phyloP scores from a whole-genome alignment of 2,329 filamentous ascomycete genomes.

The Knoxdaviesia proteae region DNA sequence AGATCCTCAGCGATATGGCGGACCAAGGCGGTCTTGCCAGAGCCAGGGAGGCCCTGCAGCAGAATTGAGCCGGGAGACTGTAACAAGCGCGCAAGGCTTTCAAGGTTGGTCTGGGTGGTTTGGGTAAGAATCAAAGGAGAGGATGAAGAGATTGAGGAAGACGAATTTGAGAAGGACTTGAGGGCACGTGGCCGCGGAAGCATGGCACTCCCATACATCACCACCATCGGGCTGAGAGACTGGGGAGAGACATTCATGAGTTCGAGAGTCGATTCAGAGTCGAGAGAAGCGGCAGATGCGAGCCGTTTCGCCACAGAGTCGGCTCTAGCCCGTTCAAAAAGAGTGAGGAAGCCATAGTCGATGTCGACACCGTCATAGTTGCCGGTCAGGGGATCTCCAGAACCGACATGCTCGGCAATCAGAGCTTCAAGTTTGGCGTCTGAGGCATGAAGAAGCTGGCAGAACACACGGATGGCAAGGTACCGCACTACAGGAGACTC shows the following conservation, averaged over 20 bases:
- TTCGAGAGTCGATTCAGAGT: constrained; percentile 3
- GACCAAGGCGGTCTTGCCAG: constrained; percentile 75
- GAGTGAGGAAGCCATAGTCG: constrained; percentile 55
- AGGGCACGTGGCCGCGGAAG: constrained; percentile 40
- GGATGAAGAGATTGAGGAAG: not conserved
- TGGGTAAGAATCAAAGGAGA: constrained; percentile 32
- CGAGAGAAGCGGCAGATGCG: constrained; percentile 2
- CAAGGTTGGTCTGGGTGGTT: constrained; percentile 55
- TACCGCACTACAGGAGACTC: constrained; percentile 45
- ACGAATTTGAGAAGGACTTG: constrained; percentile 7
- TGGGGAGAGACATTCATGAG: constrained; percentile 12
- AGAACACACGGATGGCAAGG: constrained; percentile 64
- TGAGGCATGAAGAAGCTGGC: constrained; percentile 56
- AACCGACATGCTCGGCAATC: constrained; percentile 42
- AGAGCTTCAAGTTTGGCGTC: constrained; percentile 60
- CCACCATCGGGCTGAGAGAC: constrained; percentile 36
- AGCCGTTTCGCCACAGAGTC: constrained; percentile 9
- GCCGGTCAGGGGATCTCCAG: constrained; percentile 38
- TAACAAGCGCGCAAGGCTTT: constrained; percentile 44
- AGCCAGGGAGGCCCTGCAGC: constrained; percentile 63
- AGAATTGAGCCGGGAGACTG: constrained; percentile 52
- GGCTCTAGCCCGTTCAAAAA: constrained; percentile 34
- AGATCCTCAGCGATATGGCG: constrained; percentile 65
- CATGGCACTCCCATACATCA: constrained; percentile 44
- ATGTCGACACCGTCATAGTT: constrained; percentile 55